Evolutionary conservation across 2,329 filamentous ascomycete genomes (phyloP), one percentile per base, ranked within the genome.

Genomic region (Eutypella sp.): DNA sequence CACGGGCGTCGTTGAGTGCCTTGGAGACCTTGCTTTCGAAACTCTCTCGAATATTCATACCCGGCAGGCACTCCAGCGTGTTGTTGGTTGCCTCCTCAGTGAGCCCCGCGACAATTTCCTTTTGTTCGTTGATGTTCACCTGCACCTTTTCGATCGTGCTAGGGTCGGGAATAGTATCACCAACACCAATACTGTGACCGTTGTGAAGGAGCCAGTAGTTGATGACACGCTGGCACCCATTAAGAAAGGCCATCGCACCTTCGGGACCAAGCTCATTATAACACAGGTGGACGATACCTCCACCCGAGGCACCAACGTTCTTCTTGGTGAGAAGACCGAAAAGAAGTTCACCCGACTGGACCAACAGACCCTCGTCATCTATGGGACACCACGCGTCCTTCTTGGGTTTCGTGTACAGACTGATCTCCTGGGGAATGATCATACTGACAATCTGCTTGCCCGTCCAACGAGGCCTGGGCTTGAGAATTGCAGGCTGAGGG

Each of bases 1-100:
- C 93, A 86, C 92, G 92, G 63, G 92, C 92, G 53, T 86, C 89
- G 71, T 99, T 97, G 45, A 99, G 75, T 46, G 89, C 89, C 67
- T 91, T 90, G 40, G 92, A 95, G 27, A 96, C 93, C 71, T 95
- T 92, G 72, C 87, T 95, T 70, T 99, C 93, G 63, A 99, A 99
- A 0, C 93, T 97, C 63, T 96, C 90, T 74, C 95, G 87, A 49
- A 99, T 87, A 55, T 95, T 99, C 91, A 99, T 96, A 79, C 93
- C 93, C 37, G 93, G 93, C 44, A 93, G 72, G n/a, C 91, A 82
- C 67, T 99, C 93, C 40, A 99, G 81, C 57, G 84, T 76, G 65
- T 97, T 95, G 42, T 83, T 82, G 3, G 91, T 95, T 2, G 95
- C 95, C 61, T 81, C 74, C 5, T 76, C 75, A 9, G 91, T 93